phyloP scores from a whole-genome alignment of 129 eudicot species.

The Dittrichia graveolens region DNA sequence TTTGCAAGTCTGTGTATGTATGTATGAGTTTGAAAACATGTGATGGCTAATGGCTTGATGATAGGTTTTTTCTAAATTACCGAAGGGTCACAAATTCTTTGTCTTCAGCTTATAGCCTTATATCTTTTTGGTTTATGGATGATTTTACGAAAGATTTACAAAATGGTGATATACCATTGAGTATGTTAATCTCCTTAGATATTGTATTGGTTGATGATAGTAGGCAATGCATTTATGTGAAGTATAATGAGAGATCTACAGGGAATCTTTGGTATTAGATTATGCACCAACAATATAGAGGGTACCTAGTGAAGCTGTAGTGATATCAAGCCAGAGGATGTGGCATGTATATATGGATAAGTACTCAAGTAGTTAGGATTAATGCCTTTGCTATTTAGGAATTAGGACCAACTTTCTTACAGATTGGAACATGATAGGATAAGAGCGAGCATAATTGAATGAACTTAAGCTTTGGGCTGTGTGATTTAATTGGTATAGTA shows the following conservation, averaged over 20 bases:
- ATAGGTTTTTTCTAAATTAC: too few relatives aligned
- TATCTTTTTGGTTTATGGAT: not conserved
- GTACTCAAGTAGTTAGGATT: not conserved
- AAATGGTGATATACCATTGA: not conserved
- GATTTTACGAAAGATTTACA: not conserved
- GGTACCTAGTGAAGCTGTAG: not conserved
- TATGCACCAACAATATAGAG: not conserved
- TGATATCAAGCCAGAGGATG: not conserved
- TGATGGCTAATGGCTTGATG: too few relatives aligned
- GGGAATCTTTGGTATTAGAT: not conserved
- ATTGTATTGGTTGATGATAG: not conserved
- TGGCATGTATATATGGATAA: not conserved
- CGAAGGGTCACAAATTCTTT: constrained; percentile 8
- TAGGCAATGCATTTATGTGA: not conserved
- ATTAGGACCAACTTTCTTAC: not conserved
- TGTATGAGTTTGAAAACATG: not conserved
- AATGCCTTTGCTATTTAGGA: not conserved
- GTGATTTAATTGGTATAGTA: too few relatives aligned
- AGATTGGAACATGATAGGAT: constrained; percentile 2
- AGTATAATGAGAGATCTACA: not conserved
- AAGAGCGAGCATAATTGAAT: not conserved
- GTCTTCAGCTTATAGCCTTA: not conserved
- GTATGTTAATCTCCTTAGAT: not conserved
- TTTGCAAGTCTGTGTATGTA: constrained; percentile 8
- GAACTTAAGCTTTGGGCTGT: not conserved